phyloP scores from a whole-genome alignment of 1,284 basidiomycete species.

The Austroboletus novae-zelandiae region DNA sequence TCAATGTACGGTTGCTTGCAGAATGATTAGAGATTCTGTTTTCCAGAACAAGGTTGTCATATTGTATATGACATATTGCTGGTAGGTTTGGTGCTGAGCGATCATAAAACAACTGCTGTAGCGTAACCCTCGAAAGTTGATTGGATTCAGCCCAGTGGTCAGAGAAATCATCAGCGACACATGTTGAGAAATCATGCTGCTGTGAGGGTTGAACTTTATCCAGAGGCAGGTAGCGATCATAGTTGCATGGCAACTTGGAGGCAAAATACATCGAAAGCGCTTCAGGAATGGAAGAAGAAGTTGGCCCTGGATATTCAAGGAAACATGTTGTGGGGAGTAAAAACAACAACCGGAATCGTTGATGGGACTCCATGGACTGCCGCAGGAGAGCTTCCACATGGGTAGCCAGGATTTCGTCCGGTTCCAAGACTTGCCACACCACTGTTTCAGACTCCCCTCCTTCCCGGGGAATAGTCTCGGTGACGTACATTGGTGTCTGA shows the following conservation, averaged over 20 bases:
- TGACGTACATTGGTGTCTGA: too few species aligned
- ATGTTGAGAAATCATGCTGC: neutral
- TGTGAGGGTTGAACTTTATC: neutral
- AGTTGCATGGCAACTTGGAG: neutral
- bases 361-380: neutral
- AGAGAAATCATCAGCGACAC: too few species aligned
- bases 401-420: neutral
- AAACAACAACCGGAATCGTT: neutral
- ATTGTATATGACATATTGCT: neutral
- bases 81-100: neutral
- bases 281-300: neutral
- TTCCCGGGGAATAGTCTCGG: too few species aligned
- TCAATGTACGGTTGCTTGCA: neutral
- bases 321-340: neutral
- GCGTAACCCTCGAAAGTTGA: neutral
- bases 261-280: neutral
- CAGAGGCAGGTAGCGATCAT: too few species aligned
- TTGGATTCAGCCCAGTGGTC: too few species aligned
- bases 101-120: neutral
- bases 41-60: too few species aligned
- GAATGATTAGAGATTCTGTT: neutral
- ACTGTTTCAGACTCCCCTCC: too few species aligned
- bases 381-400: neutral
- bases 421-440: too few species aligned
- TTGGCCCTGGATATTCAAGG: neutral